These are phyloP conservation scores for Lactifluus pinguis DNA, from an alignment of 768 basidiomycete genomes.

Conservation along the genomic window DNA sequence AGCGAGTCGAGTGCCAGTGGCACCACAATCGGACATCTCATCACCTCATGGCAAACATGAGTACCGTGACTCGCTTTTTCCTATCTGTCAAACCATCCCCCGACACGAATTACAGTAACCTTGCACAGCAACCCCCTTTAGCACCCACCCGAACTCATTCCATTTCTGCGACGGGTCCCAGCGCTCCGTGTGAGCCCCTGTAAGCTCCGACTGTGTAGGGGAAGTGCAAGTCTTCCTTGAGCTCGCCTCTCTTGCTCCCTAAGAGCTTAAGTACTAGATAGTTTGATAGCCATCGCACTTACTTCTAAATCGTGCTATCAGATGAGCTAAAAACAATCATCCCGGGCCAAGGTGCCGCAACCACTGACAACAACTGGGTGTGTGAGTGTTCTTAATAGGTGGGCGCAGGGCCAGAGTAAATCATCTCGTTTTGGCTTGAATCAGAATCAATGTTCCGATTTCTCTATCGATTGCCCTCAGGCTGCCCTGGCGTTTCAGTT, in stretches of 20 bases:
- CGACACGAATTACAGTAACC: not conserved
- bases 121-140: conserved; percentile 1
- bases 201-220: conserved; percentile 1
- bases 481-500: not conserved
- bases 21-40: not conserved
- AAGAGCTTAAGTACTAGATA: not conserved
- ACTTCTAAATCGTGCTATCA: conserved; percentile 4
- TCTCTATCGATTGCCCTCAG: conserved; percentile 4
- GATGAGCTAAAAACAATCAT: not conserved
- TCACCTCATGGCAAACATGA: conserved; percentile 12
- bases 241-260: not conserved
- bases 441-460: not conserved
- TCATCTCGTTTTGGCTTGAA: not conserved
- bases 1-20: not conserved
- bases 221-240: not conserved
- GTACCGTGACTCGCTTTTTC: not conserved
- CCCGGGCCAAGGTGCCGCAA: conserved; percentile 4
- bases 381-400: not conserved
- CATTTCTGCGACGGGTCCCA: not conserved
- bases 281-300: conserved; percentile 4
- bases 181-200: conserved; percentile 10
- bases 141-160: not conserved
- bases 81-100: not conserved
- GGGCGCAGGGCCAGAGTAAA: conserved; percentile 5
- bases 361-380: not conserved